These are phyloP conservation scores for Cydonia oblonga DNA, from an alignment of 331 rosid species.

Conservation along the genomic window DNA sequence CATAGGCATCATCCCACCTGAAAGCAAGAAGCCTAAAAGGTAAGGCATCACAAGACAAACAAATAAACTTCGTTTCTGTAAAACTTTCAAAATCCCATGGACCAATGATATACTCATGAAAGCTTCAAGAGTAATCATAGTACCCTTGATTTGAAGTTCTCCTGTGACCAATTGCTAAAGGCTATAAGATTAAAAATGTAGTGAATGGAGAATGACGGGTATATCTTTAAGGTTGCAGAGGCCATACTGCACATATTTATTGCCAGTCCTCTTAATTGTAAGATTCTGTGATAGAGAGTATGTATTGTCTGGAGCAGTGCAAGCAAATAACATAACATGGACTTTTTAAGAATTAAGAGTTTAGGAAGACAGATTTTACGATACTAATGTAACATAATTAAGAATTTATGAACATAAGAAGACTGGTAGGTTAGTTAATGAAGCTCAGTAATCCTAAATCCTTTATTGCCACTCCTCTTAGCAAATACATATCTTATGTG, in stretches of 20 bases:
- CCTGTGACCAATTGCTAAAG: background rate
- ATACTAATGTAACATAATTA: background rate
- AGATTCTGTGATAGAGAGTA: background rate
- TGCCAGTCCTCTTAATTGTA: background rate
- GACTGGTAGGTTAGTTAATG: background rate
- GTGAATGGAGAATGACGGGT: background rate
- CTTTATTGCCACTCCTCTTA: background rate
- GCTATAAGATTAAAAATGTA: background rate
- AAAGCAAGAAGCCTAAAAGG: slow-evolving; percentile 21
- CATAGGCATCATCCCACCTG: slow-evolving; percentile 69
- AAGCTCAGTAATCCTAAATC: background rate
- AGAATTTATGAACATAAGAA: too few relatives aligned
- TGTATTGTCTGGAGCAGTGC: background rate
- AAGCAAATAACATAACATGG: background rate
- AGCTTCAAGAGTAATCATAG: background rate
- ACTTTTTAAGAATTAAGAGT: background rate
- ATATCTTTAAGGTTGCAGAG: background rate
- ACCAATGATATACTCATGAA: background rate
- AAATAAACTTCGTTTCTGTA: background rate
- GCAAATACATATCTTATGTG: background rate
- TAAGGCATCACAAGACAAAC: background rate
- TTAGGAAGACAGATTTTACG: background rate
- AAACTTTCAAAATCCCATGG: background rate
- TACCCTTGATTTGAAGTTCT: background rate
- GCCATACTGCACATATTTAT: background rate